Percentiles rank a stretch among this genome's conserved stretches.
Conservation (phyloP, 768 basidiomycete genomes). For the Chiua virens region DNA sequence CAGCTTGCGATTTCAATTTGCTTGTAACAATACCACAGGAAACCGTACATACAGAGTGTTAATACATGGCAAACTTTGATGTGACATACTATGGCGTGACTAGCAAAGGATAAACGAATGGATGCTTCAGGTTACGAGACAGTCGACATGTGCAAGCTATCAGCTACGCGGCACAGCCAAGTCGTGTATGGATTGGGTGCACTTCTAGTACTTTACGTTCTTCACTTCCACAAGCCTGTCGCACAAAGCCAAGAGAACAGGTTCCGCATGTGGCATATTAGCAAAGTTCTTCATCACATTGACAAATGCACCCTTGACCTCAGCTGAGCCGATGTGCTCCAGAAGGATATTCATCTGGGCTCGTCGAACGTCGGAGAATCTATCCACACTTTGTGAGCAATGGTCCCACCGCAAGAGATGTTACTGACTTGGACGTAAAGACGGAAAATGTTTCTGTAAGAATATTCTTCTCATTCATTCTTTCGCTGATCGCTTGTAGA, state of each 20-base stretch:
- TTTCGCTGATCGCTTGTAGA: constrained; percentile 16
- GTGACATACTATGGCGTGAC: too few species aligned
- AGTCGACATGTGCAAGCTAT: too few species aligned
- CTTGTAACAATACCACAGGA: too few species aligned
- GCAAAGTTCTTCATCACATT: neutral
- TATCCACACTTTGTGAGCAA: constrained; percentile 1
- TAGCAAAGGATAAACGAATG: too few species aligned
- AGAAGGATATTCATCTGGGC: neutral
- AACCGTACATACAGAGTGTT: too few species aligned
- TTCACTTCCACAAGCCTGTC: neutral
- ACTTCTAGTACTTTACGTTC: too few species aligned
- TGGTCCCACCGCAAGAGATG: neutral
- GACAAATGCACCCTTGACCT: neutral
- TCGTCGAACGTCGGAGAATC: constrained; percentile 5
- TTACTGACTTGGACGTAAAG: constrained; percentile 26
- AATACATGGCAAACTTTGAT: too few species aligned
- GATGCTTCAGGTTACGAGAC: too few species aligned
- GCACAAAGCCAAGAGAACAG: constrained; percentile 1
- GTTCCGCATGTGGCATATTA: constrained; percentile 1
- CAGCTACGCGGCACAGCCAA: too few species aligned
- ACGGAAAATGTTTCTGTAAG: constrained; percentile 27
- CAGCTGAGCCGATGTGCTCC: neutral
- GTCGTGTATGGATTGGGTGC: too few species aligned
- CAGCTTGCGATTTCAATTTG: too few species aligned
- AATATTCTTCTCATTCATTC: constrained; percentile 17